phyloP scores from a whole-genome alignment of 2,329 filamentous ascomycete species.

The Dendrostoma leiphaemia region DNA sequence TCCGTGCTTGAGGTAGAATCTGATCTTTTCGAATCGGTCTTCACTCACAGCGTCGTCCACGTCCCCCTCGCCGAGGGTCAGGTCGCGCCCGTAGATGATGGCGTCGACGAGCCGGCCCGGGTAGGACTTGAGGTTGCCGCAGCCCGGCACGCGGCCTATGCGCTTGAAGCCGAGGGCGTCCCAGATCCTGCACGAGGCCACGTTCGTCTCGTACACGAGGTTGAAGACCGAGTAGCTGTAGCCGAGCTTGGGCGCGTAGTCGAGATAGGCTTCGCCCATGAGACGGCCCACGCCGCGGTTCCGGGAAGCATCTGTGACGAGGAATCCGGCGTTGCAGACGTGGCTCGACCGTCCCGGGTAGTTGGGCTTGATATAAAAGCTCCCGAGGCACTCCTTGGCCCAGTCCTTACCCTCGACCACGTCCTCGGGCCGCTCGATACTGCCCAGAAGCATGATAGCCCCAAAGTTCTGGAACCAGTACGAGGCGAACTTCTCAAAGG shows the following conservation, averaged over 20 bases:
- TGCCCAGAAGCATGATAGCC: slow-evolving; percentile 81
- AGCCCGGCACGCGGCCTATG: slow-evolving; percentile 77
- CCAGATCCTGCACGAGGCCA: slow-evolving; percentile 87
- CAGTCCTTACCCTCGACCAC: slow-evolving; percentile 65
- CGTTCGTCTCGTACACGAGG: slow-evolving; percentile 90
- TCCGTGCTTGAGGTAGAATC: slow-evolving; percentile 91
- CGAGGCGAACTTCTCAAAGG: slow-evolving; percentile 69
- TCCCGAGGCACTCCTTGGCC: slow-evolving; percentile 78
- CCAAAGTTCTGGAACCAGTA: slow-evolving; percentile 94
- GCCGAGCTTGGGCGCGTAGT: slow-evolving; percentile 76
- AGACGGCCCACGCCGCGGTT: slow-evolving; percentile 72
- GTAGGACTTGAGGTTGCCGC: slow-evolving; percentile 67
- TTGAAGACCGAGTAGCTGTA: slow-evolving; percentile 95
- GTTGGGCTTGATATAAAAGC: slow-evolving; percentile 93
- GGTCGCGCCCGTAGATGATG: slow-evolving; percentile 73
- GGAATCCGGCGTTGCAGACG: slow-evolving; percentile 81
- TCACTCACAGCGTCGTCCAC: slow-evolving; percentile 81
- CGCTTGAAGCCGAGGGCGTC: slow-evolving; percentile 90
- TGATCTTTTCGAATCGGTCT: slow-evolving; percentile 98
- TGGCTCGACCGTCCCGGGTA: slow-evolving; percentile 89
- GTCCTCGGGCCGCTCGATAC: slow-evolving; percentile 63
- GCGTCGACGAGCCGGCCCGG: slow-evolving; percentile 70
- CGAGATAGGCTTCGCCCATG: slow-evolving; percentile 74
- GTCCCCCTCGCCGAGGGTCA: slow-evolving; percentile 40
- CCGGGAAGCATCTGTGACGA: slow-evolving; percentile 70